These are phyloP conservation scores for Extremus antarcticus DNA, from an alignment of 495 filamentous ascomycete species.

Conservation along the genomic window DNA sequence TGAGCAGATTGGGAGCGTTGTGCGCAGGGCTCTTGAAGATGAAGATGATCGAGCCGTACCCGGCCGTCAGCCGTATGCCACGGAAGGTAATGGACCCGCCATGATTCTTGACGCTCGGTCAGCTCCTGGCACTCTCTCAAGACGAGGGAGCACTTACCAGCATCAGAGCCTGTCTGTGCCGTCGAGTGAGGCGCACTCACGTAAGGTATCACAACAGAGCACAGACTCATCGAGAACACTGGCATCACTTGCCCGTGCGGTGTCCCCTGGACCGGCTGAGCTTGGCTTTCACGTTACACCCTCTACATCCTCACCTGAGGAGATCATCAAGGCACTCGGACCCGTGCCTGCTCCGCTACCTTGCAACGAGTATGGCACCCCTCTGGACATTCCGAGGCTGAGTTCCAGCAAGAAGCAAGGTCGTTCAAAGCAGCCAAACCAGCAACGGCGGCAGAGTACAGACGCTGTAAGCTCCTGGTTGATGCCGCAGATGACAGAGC, in stretches of 20 bases:
- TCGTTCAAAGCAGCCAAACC: not conserved
- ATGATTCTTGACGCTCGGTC: not conserved
- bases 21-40: not conserved
- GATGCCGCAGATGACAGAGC: not conserved
- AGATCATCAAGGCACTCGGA: constrained; percentile 11
- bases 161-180: not conserved
- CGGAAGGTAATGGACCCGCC: not conserved
- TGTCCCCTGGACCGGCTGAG: constrained; percentile 6
- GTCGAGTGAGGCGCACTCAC: not conserved
- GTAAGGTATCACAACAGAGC: not conserved
- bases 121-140: not conserved
- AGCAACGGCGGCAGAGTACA: not conserved
- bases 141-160: not conserved
- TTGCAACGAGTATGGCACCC: not conserved
- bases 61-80: not conserved
- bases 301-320: constrained; percentile 5
- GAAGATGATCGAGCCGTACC: not conserved
- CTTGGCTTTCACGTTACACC: constrained; percentile 10
- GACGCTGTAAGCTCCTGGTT: not conserved
- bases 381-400: not conserved
- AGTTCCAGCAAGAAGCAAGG: not conserved
- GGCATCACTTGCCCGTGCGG: not conserved
- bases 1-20: not conserved
- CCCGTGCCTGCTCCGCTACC: constrained; percentile 8
- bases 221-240: not conserved